phyloP scores from a whole-genome alignment of 1,284 basidiomycete species.

The Fomitopsis betulina region DNA sequence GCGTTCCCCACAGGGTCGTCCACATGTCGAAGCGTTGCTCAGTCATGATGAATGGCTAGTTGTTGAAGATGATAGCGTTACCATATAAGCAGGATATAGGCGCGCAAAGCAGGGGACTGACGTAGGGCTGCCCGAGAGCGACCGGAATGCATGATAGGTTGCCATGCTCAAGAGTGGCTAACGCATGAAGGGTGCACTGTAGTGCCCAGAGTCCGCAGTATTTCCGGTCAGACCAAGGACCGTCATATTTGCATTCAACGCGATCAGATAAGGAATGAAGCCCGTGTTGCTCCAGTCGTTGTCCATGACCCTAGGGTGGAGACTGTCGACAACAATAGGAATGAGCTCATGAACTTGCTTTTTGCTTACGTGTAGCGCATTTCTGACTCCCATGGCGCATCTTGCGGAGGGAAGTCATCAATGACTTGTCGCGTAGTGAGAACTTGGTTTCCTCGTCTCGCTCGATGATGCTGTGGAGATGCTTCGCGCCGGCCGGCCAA shows the following conservation, averaged over 20 bases:
- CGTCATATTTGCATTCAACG: not conserved
- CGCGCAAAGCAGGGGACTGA: not conserved
- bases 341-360: too few species aligned
- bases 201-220: not conserved
- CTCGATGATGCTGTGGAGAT: not conserved
- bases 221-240: not conserved
- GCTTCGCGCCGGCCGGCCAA: not conserved
- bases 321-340: not conserved
- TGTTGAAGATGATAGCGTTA: not conserved
- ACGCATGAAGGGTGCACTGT: not conserved
- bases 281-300: slow-evolving; percentile 1
- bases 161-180: not conserved
- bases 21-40: slow-evolving; percentile 1
- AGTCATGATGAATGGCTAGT: not conserved
- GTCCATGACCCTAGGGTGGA: not conserved
- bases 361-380: not conserved
- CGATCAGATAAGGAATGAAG: not conserved
- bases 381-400: not conserved
- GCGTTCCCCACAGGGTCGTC: not conserved
- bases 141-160: not conserved
- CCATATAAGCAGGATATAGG: not conserved
- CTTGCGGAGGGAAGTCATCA: not conserved
- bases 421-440: not conserved
- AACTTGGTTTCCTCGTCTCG: not conserved
- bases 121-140: not conserved